phyloP scores from a whole-genome alignment of 768 basidiomycete genomes.

The Leccinum disarticulatum region DNA sequence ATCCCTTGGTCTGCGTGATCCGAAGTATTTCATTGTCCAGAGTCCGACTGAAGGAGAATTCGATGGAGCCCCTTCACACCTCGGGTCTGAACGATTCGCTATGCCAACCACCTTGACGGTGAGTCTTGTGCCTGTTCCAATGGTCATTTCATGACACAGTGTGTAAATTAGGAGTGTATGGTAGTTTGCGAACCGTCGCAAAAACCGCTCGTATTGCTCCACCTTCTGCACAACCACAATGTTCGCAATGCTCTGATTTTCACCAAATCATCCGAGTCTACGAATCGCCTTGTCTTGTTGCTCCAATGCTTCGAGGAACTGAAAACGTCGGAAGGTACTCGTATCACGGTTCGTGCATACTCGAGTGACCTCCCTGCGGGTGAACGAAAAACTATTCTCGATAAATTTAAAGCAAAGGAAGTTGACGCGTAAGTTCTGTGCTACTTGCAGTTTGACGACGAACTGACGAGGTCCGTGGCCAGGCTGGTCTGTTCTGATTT shows the following conservation, averaged over 20 bases:
- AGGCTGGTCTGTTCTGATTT: conserved; percentile 90
- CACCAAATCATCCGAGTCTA: conserved; percentile 95
- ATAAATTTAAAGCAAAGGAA: conserved; percentile 76
- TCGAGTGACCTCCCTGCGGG: conserved; percentile 78
- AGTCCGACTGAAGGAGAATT: conserved; percentile 38
- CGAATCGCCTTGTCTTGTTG: conserved; percentile 74
- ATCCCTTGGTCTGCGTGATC: conserved; percentile 70
- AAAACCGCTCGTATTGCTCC: conserved; percentile 88
- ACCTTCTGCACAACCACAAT: conserved; percentile 66
- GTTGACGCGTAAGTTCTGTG: conserved; percentile 69
- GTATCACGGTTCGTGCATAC: conserved; percentile 63
- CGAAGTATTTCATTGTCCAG: conserved; percentile 89
- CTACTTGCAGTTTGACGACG: neutral
- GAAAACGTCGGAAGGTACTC: conserved; percentile 20
- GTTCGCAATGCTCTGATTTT: conserved; percentile 83
- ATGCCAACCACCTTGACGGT: conserved; percentile 81
- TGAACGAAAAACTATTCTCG: conserved; percentile 77
- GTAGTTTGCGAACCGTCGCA: conserved; percentile 71
- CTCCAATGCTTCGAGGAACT: conserved; percentile 78
- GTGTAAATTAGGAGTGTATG: conserved; percentile 75
- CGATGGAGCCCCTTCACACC: conserved; percentile 44
- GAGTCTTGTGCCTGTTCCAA: conserved; percentile 19
- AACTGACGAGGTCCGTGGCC: neutral
- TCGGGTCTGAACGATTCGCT: conserved; percentile 73
- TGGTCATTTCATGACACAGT: neutral